Evolutionary conservation across 805 yeast genomes (phyloP).

Genomic region (Ogataea trehalophila): DNA sequence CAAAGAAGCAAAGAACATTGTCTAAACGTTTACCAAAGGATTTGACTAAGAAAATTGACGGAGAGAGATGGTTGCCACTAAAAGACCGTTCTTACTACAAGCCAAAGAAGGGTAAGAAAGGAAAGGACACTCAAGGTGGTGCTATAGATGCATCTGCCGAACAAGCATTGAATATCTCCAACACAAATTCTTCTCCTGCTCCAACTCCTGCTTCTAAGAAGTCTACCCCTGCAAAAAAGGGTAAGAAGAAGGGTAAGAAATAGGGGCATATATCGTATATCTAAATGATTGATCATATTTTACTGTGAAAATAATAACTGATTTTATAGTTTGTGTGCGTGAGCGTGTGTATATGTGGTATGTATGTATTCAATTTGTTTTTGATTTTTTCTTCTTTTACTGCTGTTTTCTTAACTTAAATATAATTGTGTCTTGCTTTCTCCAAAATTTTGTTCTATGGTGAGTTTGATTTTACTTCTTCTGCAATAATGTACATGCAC

Average conservation of each 20-base stretch:
- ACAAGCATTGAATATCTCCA: constrained; percentile 27
- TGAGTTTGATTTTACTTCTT: too few relatives aligned
- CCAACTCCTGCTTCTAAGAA: constrained; percentile 10
- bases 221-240: constrained; percentile 17
- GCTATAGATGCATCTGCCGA: constrained; percentile 43
- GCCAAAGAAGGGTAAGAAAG: constrained; percentile 64
- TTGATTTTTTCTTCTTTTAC: not conserved
- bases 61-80: constrained; percentile 90
- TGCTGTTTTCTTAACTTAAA: not conserved
- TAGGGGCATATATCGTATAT: not conserved
- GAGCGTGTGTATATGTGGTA: too few relatives aligned
- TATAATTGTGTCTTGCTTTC: not conserved
- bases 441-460: too few relatives aligned
- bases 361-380: too few relatives aligned
- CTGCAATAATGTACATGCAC: too few relatives aligned
- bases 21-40: constrained; percentile 27
- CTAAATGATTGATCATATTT: too few relatives aligned
- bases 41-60: constrained; percentile 36
- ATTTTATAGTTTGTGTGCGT: too few relatives aligned
- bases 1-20: constrained; percentile 23
- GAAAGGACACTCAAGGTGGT: constrained; percentile 60
- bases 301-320: too few relatives aligned
- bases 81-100: constrained; percentile 80
- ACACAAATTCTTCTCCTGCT: constrained; percentile 8
- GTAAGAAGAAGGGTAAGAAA: constrained; percentile 29